Evolutionary conservation across 208 protist genomes (phyloP).

Genomic region (Naegleria fowleri): DNA sequence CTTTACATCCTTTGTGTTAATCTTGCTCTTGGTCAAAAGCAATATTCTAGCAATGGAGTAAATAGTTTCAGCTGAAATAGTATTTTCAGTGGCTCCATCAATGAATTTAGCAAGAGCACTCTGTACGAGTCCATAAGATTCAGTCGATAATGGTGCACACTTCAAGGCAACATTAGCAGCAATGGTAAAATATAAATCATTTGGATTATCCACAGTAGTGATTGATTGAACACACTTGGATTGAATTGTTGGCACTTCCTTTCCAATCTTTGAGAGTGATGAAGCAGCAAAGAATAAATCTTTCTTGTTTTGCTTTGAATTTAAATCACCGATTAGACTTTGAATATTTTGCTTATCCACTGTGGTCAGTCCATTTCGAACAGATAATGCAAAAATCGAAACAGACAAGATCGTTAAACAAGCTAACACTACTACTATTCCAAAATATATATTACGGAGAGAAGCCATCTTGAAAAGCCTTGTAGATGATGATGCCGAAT

Average conservation of each 20-base stretch:
- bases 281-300: not conserved
- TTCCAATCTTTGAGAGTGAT: not conserved
- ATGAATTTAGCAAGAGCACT: not conserved
- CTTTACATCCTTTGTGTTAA: not conserved
- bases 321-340: not conserved
- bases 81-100: not conserved
- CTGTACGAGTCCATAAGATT: not conserved
- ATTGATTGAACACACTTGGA: not conserved
- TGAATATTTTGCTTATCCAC: not conserved
- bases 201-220: not conserved
- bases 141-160: not conserved
- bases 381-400: not conserved
- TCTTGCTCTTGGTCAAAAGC: not conserved
- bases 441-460: not conserved
- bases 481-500: not conserved
- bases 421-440: not conserved
- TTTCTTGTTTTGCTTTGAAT: not conserved
- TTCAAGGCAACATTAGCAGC: not conserved
- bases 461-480: not conserved
- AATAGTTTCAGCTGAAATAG: not conserved
- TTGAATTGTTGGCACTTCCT: not conserved
- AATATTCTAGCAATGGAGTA: not conserved
- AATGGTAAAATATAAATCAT: not conserved
- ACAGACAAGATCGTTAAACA: not conserved
- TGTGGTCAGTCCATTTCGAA: not conserved